phyloP scores from a whole-genome alignment of 495 filamentous ascomycete species.

The Oleoguttula mirabilis region DNA sequence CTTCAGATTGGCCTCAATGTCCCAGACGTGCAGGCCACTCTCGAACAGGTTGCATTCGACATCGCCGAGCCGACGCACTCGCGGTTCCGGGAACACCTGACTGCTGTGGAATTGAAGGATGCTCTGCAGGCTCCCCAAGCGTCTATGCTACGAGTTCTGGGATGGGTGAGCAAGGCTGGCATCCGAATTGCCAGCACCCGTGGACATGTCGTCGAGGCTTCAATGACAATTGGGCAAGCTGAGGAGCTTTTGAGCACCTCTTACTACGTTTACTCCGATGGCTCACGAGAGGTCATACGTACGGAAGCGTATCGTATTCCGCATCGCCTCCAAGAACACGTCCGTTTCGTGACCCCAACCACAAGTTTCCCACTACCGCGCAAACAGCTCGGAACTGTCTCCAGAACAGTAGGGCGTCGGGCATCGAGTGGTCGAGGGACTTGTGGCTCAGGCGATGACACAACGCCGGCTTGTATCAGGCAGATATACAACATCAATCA shows the following conservation, averaged over 20 bases:
- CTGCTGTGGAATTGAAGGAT: neutral
- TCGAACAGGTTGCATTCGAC: neutral
- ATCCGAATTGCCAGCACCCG: neutral
- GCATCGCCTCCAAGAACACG: neutral
- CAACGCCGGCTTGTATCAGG: conserved; percentile 1
- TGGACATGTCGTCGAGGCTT: neutral
- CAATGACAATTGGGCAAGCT: neutral
- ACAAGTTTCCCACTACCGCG: neutral
- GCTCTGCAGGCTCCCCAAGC: neutral
- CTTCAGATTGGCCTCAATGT: neutral
- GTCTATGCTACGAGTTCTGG: neutral
- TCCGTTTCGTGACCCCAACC: conserved; percentile 2
- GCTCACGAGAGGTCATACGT: neutral
- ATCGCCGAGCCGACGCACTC: neutral
- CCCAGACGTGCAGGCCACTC: neutral
- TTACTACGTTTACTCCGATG: conserved; percentile 1
- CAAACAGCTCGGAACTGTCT: neutral
- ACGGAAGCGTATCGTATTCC: neutral
- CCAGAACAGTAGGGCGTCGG: neutral
- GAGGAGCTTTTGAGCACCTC: conserved; percentile 1
- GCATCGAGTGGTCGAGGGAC: neutral
- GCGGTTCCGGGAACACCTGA: neutral
- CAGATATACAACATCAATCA: conserved; percentile 3
- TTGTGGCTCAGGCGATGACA: neutral
- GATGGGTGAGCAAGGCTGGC: neutral